phyloP scores from a whole-genome alignment of 164 flowering plant genomes.

The Warburgia ugandensis region DNA sequence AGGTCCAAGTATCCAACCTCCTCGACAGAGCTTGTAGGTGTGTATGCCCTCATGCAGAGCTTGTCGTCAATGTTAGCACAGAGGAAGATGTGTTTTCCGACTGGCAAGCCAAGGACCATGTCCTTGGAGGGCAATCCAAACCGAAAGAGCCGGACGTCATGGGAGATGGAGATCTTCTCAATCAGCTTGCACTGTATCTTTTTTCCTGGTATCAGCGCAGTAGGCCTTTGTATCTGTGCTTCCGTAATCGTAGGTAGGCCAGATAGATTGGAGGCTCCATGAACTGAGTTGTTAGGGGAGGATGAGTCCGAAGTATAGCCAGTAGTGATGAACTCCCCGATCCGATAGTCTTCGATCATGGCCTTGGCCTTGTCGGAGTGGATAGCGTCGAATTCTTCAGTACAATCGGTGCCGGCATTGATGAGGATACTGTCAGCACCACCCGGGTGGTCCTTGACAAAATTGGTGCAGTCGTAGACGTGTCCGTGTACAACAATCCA shows the following conservation, averaged over 20 bases:
- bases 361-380: conserved; percentile 92
- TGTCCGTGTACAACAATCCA: conserved; percentile 97
- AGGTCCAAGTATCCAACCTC: conserved; percentile 72
- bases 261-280: conserved; percentile 36
- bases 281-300: conserved; percentile 56
- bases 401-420: conserved; percentile 93
- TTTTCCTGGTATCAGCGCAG: conserved; percentile 55
- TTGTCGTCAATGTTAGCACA: conserved; percentile 64
- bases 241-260: conserved; percentile 57
- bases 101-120: conserved; percentile 70
- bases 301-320: conserved; percentile 60
- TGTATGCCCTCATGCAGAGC: conserved; percentile 86
- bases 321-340: conserved; percentile 63
- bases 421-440: conserved; percentile 91
- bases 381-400: conserved; percentile 94
- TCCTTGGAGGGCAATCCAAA: conserved; percentile 66
- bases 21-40: conserved; percentile 63
- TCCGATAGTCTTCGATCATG: conserved; percentile 59
- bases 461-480: conserved; percentile 81
- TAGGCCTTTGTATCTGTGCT: conserved; percentile 10
- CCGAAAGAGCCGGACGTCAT: conserved; percentile 60
- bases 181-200: conserved; percentile 68
- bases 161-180: conserved; percentile 50
- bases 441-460: conserved; percentile 91
- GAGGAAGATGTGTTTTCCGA: conserved; percentile 82